Conservation (phyloP, 2,329 filamentous ascomycete genomes). For the Purpureocillium lavendulum region DNA sequence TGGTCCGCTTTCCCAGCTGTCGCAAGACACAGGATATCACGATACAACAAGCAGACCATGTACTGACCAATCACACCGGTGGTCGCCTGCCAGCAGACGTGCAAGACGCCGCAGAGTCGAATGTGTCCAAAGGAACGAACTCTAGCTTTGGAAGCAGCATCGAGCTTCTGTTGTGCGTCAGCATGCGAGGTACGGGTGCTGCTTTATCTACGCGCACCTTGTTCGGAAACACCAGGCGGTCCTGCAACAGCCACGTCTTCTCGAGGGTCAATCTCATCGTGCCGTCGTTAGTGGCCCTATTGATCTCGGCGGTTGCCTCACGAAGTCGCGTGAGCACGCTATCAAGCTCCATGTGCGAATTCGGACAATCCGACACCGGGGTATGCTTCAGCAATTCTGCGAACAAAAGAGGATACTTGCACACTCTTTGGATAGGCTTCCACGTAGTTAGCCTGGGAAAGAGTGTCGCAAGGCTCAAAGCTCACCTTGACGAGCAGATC, state of each 20-base stretch:
- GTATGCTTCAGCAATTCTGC: conserved; percentile 76
- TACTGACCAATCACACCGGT: conserved; percentile 67
- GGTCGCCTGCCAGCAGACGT: conserved; percentile 72
- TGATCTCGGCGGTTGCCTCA: conserved; percentile 70
- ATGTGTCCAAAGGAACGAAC: conserved; percentile 76
- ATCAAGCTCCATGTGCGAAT: conserved; percentile 72
- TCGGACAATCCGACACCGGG: conserved; percentile 75
- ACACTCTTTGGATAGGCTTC: conserved; percentile 85
- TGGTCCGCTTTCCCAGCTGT: conserved; percentile 54
- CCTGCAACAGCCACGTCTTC: conserved; percentile 78
- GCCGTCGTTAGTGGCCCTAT: conserved; percentile 72
- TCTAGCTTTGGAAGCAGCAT: conserved; percentile 49
- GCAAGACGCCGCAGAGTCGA: conserved; percentile 71
- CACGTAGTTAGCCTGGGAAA: not conserved
- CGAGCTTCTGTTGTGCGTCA: conserved; percentile 29
- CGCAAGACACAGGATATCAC: conserved; percentile 70
- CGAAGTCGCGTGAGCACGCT: conserved; percentile 63
- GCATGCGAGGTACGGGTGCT: too few species aligned
- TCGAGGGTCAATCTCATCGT: conserved; percentile 62
- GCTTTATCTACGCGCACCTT: conserved; percentile 37
- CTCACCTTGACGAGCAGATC: conserved; percentile 84
- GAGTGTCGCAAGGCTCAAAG: conserved; percentile 3
- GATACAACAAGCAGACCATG: conserved; percentile 79
- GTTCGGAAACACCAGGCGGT: conserved; percentile 66
- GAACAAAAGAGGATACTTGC: conserved; percentile 84